These are phyloP conservation scores for Paralagenidium karlingii DNA, from an alignment of 352 stramenopile genomes.

Conservation along the genomic window DNA sequence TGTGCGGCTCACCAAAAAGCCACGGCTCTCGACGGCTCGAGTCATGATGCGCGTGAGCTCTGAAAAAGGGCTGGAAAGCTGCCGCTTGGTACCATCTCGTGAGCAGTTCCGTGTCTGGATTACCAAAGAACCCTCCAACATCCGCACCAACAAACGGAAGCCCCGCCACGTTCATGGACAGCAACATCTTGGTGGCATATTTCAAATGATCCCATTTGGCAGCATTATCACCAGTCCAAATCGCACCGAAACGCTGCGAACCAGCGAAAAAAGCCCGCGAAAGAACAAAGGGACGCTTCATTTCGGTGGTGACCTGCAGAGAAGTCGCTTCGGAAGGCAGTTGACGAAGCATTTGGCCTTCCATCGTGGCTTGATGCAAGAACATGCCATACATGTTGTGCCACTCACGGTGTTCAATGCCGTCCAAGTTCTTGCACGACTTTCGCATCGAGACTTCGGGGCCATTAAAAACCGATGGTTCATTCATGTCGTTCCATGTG, in stretches of 20 bases:
- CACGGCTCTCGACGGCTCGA: conserved; percentile 96
- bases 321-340: conserved; percentile 16
- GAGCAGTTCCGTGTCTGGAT: conserved; percentile 93
- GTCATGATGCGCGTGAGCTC: conserved; percentile 98
- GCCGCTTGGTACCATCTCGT: conserved; percentile 94
- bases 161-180: conserved; percentile 92
- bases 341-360: conserved; percentile 82
- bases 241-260: conserved; percentile 93
- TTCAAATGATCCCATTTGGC: conserved; percentile 94
- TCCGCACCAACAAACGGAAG: conserved; percentile 97
- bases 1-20: conserved; percentile 94
- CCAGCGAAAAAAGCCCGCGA: conserved; percentile 96
- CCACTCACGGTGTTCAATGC: conserved; percentile 97
- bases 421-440: conserved; percentile 83
- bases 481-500: conserved; percentile 99
- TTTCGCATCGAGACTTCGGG: conserved; percentile 99
- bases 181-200: conserved; percentile 94
- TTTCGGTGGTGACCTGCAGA: conserved; percentile 37
- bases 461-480: conserved; percentile 98
- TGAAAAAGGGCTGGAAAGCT: conserved; percentile 97
- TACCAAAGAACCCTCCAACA: conserved; percentile 98
- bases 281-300: conserved; percentile 95
- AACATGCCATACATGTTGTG: conserved; percentile 99
- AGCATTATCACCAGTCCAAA: conserved; percentile 98
- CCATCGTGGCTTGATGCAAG: conserved; percentile 93